Conservation (phyloP, 2,329 filamentous ascomycete genomes). For the Penicillium sp. region DNA sequence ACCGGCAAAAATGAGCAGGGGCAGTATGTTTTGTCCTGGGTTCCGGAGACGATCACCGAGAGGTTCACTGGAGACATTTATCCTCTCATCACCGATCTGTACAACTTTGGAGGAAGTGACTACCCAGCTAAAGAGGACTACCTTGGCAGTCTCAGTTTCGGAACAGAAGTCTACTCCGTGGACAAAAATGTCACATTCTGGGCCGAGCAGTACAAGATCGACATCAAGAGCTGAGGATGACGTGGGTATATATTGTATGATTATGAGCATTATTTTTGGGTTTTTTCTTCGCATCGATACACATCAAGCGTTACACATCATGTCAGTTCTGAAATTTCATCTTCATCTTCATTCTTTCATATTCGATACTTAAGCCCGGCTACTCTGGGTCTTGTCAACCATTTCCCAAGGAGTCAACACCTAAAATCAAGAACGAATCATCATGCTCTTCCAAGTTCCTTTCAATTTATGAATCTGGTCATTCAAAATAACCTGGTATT, state of each 20-base stretch:
- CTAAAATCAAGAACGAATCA: background rate
- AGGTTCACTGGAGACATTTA: slow-evolving; percentile 43
- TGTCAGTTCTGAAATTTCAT: background rate
- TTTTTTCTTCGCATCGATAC: background rate
- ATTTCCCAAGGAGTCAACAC: background rate
- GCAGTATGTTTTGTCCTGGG: slow-evolving; percentile 47
- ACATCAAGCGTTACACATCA: slow-evolving; percentile 4
- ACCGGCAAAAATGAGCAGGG: slow-evolving; percentile 30
- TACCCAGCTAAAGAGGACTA: slow-evolving; percentile 40
- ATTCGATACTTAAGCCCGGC: background rate
- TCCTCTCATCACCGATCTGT: slow-evolving; percentile 39
- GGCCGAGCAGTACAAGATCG: slow-evolving; percentile 31
- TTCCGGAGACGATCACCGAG: slow-evolving; percentile 30
- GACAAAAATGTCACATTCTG: slow-evolving; percentile 43
- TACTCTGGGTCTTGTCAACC: background rate
- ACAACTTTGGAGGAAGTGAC: slow-evolving; percentile 25
- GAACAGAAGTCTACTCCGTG: slow-evolving; percentile 44
- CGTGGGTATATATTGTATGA: slow-evolving; percentile 1
- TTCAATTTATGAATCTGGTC: background rate
- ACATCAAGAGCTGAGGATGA: slow-evolving; percentile 17
- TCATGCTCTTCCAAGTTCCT: background rate
- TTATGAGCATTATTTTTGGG: background rate
- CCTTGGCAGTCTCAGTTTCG: slow-evolving; percentile 47
- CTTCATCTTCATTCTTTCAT: background rate
- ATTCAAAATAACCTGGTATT: background rate